Conservation (phyloP, 108 stramenopile genomes). For the Nitzschia inconspicua region DNA sequence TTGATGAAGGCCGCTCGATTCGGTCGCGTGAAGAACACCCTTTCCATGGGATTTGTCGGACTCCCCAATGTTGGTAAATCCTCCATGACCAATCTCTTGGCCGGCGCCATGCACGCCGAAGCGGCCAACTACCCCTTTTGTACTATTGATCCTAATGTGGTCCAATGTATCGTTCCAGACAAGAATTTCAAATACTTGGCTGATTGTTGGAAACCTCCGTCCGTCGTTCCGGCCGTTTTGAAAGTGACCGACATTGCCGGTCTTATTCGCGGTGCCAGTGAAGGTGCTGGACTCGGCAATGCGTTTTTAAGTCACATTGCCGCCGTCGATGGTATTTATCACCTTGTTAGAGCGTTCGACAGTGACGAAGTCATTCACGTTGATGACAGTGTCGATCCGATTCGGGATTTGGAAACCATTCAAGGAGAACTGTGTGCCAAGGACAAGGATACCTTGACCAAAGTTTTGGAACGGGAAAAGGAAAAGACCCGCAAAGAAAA, state of each 20-base stretch:
- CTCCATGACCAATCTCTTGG: slow-evolving; percentile 85
- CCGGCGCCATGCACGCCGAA: slow-evolving; percentile 81
- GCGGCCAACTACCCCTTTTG: slow-evolving; percentile 77
- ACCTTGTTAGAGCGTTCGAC: slow-evolving; percentile 96
- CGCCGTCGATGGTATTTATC: slow-evolving; percentile 97
- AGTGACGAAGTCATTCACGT: slow-evolving; percentile 98
- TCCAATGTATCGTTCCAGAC: slow-evolving; percentile 94
- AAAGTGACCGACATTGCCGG: slow-evolving; percentile 99
- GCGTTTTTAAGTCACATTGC: slow-evolving; percentile 98
- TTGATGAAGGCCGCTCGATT: slow-evolving; percentile 81
- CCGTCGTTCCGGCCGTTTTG: slow-evolving; percentile 89
- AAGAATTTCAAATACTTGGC: slow-evolving; percentile 96
- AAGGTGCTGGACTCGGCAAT: slow-evolving; percentile 99
- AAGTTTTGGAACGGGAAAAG: slow-evolving; percentile 67
- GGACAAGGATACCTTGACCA: slow-evolving; percentile 73
- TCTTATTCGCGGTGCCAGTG: slow-evolving; percentile 94
- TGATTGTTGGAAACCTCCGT: slow-evolving; percentile 78
- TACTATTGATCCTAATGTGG: slow-evolving; percentile 97
- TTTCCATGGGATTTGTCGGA: slow-evolving; percentile 87
- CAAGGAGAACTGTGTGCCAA: slow-evolving; percentile 94
- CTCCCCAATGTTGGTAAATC: slow-evolving; percentile 99
- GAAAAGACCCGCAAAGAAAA: slow-evolving; percentile 85
- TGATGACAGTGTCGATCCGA: slow-evolving; percentile 98
- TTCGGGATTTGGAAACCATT: slow-evolving; percentile 98
- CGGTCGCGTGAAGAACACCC: slow-evolving; percentile 12